These are phyloP conservation scores for Lipomyces oligophaga DNA, from an alignment of 805 yeast genomes.

Conservation along the genomic window DNA sequence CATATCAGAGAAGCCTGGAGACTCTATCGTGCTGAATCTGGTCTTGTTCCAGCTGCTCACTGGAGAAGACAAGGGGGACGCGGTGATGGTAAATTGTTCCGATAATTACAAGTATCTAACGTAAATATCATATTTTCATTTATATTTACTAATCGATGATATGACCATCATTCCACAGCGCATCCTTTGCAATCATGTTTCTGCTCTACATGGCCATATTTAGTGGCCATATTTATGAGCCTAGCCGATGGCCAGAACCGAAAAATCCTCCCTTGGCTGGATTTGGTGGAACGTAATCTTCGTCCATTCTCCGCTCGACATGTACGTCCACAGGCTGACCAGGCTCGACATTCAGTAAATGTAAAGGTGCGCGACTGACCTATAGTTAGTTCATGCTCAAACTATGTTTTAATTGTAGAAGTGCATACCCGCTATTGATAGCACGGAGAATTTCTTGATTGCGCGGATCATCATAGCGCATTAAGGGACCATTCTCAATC, in stretches of 20 bases:
- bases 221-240: constrained; percentile 44
- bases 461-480: constrained; percentile 87
- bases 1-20: constrained; percentile 90
- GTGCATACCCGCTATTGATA: constrained; percentile 62
- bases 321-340: constrained; percentile 93
- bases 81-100: constrained; percentile 65
- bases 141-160: no score
- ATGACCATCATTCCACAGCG: no score
- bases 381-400: neutral
- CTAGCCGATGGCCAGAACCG: constrained; percentile 81
- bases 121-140: no score
- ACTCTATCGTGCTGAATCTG: constrained; percentile 61
- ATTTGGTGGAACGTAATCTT: constrained; percentile 72
- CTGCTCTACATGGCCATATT: no score
- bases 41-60: constrained; percentile 56
- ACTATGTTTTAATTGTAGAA: neutral
- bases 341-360: constrained; percentile 71
- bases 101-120: constrained; percentile 39
- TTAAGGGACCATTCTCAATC: constrained; percentile 85
- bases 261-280: constrained; percentile 55
- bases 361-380: constrained; percentile 70
- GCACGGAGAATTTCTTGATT: constrained; percentile 74
- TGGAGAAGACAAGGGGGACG: constrained; percentile 74
- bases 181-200: no score
- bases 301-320: constrained; percentile 76